Evolutionary conservation across 177 flowering plant genomes (phyloP), one percentile per base, ranked within the genome.

Genomic region (Vitis hybrid): DNA sequence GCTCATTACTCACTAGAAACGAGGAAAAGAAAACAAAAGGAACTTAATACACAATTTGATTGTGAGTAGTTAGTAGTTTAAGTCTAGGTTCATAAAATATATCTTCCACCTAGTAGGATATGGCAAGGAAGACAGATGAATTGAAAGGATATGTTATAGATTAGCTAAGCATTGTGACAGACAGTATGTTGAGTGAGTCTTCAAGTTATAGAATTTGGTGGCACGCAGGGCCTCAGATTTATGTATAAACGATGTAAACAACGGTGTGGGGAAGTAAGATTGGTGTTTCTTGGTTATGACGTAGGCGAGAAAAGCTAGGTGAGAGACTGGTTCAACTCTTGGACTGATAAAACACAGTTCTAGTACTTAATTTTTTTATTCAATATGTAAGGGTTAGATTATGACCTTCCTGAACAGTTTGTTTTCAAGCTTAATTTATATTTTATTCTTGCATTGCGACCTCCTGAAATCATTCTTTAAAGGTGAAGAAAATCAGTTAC

Each of bases 101-200:
- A 24, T 51, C 40, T 52, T 24, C 59, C 19, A 65, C 4, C 55
- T 52, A 65, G 68, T 65, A 52, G 59, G 68, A 65, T 65, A 65
- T 15, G 68, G 19, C 59, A 65, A 21, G 8, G 15, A 54, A 54
- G 57, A 54, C 8, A 54, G 16, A 54, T 3, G 16, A 54, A n/a
- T 40, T 40, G 7, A 7, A 54, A 3, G 30, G 30, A 27, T 27
- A 27, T 27, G 16, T 54, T 4, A 14, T 15, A n/a, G 18, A 54
- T 54, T 12, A 54, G 16, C 57, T 14, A 54, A 54, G n/a, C 30
- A n/a, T 2, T 58, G 11, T 18, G 19, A 9, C 3, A 19, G 35
- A 10, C 27, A 11, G 24, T 11, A 19, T 59, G 13, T 11, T 11
- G 40, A 10, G 6, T 3, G 2, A 58, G 15, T 32, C 58, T 50